phyloP scores from a whole-genome alignment of 495 filamentous ascomycete species.

The Patellaria atrata region DNA sequence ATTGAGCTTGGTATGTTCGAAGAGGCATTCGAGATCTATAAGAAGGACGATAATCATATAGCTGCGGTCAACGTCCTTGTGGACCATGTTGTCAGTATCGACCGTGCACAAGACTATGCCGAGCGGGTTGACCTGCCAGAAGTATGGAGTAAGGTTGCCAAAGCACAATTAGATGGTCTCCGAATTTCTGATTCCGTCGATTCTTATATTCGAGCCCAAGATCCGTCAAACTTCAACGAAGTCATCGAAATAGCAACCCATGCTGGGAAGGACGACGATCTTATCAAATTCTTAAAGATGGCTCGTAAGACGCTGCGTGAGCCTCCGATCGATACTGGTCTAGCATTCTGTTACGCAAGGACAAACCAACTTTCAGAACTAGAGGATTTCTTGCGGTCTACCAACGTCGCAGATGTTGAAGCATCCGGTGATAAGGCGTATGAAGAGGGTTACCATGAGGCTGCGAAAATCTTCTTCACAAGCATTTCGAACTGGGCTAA shows the following conservation, averaged over 20 bases:
- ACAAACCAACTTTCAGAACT: slow-evolving; percentile 84
- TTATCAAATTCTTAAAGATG: slow-evolving; percentile 95
- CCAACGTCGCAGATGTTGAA: slow-evolving; percentile 91
- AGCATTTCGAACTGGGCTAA: slow-evolving; percentile 99
- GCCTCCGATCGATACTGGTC: slow-evolving; percentile 79
- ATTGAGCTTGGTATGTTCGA: slow-evolving; percentile 89
- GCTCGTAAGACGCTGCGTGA: slow-evolving; percentile 92
- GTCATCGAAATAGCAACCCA: slow-evolving; percentile 94
- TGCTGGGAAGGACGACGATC: slow-evolving; percentile 94
- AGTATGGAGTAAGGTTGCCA: slow-evolving; percentile 98
- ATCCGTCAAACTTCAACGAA: slow-evolving; percentile 85
- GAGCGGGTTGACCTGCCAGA: slow-evolving; percentile 90
- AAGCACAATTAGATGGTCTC: slow-evolving; percentile 93
- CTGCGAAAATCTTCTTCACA: slow-evolving; percentile 96
- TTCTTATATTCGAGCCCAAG: slow-evolving; percentile 89
- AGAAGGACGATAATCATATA: slow-evolving; percentile 83
- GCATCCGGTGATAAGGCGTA: slow-evolving; percentile 97
- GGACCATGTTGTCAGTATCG: slow-evolving; percentile 95
- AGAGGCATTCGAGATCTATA: slow-evolving; percentile 97
- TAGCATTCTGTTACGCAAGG: slow-evolving; percentile 87
- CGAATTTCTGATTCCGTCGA: slow-evolving; percentile 87
- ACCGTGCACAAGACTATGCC: slow-evolving; percentile 90
- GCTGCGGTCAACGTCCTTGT: slow-evolving; percentile 85
- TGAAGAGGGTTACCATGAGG: slow-evolving; percentile 84
- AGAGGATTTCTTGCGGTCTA: slow-evolving; percentile 87